Evolutionary conservation across 2,329 filamentous ascomycete species (phyloP), one percentile per base, ranked within the genome.

Genomic region (Cladosporium halotolerans): DNA sequence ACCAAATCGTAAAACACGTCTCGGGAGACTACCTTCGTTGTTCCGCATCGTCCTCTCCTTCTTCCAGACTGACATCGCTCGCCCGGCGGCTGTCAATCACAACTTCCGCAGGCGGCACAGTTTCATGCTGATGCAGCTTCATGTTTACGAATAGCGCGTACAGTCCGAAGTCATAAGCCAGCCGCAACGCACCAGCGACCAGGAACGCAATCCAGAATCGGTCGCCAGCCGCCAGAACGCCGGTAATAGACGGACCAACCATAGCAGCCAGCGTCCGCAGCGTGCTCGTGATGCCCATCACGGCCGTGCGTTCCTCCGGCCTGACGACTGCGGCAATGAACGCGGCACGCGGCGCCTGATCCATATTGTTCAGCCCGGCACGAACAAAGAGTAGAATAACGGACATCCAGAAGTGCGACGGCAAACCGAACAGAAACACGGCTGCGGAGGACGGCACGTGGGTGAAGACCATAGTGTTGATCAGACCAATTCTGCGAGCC

Each of bases 271-370:
- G 61, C 0, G 82, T 86, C 6, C 82, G 73, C 28, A 85, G 55
- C 62, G 81, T 81, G 44, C 72, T 75, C 0, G 82, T 85, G 59
- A 87, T 83, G 10, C 84, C 84, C 81, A 86, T 83, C n/a, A 84
- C 82, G 0, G 82, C 83, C 0, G 84, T 87, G 1, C 83, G 73
- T 66, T 87, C 84, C 51, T 81, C 77, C 0, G 82, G 79, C 57
- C 76, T 78, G 2, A 86, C 83, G 0, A 85, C 81, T 0, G 82
- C 82, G 1, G 83, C 82, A 46, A 87, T 84, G 54, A 87, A 81
- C 0, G 84, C 83, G 0, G 82, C 73, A 2, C 84, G 74, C 0
- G 84, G 84, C 0, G 81, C 83, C 69, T 86, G 83, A 57, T 86
- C 84, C 81, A 87, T 85, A 57, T 79, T 82, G 61, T 86, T 86